Evolutionary conservation across 176 grass and related monocot genomes (phyloP).

Genomic region (Avena atlantica): DNA sequence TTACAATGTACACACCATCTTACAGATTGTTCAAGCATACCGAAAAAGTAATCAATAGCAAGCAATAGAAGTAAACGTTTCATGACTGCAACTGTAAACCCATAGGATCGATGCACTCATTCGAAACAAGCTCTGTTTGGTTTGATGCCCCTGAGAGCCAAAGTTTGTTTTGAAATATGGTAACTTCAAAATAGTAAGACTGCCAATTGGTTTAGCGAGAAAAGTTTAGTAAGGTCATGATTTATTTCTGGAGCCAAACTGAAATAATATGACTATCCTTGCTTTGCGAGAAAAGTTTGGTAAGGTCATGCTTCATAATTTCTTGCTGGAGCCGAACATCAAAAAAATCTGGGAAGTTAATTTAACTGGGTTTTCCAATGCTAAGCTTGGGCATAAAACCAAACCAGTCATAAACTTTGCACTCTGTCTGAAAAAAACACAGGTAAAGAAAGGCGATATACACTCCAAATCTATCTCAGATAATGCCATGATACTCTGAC

Average conservation of each 20-base stretch:
- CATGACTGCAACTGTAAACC: slow-evolving; percentile 4
- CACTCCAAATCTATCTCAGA: background rate
- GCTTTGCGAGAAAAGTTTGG: background rate
- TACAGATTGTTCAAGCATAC: slow-evolving; percentile 32
- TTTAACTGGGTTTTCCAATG: background rate
- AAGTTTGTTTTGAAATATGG: background rate
- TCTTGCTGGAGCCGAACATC: background rate
- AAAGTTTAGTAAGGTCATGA: background rate
- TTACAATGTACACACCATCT: slow-evolving; percentile 31
- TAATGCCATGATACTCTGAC: background rate
- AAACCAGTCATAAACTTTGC: background rate
- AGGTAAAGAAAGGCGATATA: background rate
- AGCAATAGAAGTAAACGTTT: background rate
- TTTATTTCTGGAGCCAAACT: slow-evolving; percentile 5
- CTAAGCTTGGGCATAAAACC: background rate
- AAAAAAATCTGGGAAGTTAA: slow-evolving; percentile 1
- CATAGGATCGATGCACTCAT: background rate
- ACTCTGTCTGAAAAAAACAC: background rate
- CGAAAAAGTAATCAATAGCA: background rate
- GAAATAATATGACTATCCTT: background rate
- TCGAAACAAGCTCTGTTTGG: background rate
- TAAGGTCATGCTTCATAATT: background rate
- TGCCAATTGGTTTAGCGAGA: background rate
- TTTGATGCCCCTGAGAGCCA: slow-evolving; percentile 4
- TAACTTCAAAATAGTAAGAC: background rate